Evolutionary conservation across 1,284 basidiomycete species (phyloP), one percentile per base, ranked within the genome.

Genomic region (Apiotrichum sp.): DNA sequence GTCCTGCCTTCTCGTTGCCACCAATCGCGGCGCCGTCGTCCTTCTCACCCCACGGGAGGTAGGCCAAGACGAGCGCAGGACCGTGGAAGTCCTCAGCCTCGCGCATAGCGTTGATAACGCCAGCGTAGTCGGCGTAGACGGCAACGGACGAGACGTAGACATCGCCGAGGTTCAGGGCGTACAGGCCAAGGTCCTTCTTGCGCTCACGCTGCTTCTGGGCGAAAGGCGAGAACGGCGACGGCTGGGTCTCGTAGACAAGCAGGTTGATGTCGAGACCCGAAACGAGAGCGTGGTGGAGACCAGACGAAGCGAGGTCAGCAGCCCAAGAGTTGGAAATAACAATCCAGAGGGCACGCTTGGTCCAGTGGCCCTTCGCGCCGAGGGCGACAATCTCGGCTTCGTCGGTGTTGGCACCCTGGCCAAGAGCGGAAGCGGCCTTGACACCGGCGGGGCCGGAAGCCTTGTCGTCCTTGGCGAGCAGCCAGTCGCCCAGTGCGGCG

Each of bases 91-190:
- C 81, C 76, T 97, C 95, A 6, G 95, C 96, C 73, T 98, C 96
- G 61, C 87, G 82, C 64, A 98, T 75, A 4, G 93, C 85, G 72
- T 97, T 93, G 45, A 98, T 82, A 36, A 97, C 93, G 71, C 97
- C 93, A 1, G 88, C 84, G 73, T 98, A 98, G 50, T 93, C 93
- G 43, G 92, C 88, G 77, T 95, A 98, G 55, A 98, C 86, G 6
- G 96, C 96, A 41, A 96, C 85, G 68, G 89, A 92, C 9, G 93
- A 93, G 55, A 97, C 95, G 73, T 92, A 99, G 56, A 93, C 90
- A 70, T 93, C 88, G 14, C 95, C 95, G 74, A 97, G 90, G 78
- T 96, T 97, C 89, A 99, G 95, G 11, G 95, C 96, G 72, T 99
- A 99, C 48, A 97, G 79, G 1, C 91, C 93, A 46, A 93, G 86